Evolutionary conservation across 768 basidiomycete species (phyloP), one percentile per base, ranked within the genome.

Genomic region (Suillus decipiens): DNA sequence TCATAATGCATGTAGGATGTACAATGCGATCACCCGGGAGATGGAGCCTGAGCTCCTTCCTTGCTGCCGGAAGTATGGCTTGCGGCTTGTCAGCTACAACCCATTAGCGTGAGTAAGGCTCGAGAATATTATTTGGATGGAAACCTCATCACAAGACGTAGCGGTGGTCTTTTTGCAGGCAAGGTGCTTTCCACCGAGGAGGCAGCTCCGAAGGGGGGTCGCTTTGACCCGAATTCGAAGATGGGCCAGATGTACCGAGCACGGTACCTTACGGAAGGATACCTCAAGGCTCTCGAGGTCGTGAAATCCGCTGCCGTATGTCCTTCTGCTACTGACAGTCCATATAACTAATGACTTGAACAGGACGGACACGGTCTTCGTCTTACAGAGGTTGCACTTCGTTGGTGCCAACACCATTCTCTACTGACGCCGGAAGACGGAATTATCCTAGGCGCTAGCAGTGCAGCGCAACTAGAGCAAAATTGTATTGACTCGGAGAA

Each of bases 341-440:
- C 55, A 48, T 24, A 51, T 9, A 31, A 42, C 42, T 37, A 11
- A 62, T 28, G 50, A 34, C 31, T 28, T 31, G 3, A 41, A 12
- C 60, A 81, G 81, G 79, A 79, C 41, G 81, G 79, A 56, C 75
- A 86, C 63, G 65, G 72, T 48, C 69, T 88, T 4, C 79, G 80
- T 0, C 73, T 86, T 61, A 77, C 80, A 3, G 85, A 88, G 72
- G 78, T 86, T 4, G 84, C 86, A 1, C 73, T 87, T 54, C 78
- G 87, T n/a, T 89, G 87, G 87, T 76, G 82, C 58, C 82, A 86
- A 59, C 81, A 88, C 62, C 86, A 88, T 64, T 84, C 82, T 7
- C 62, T 75, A 2, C 68, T 88, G 56, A 78, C 67, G 37, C 72
- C 73, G 1, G 57, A 64, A 33, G 83, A 84, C 61, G 84, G 82